A percentile compares a stretch with the other conserved stretches of the same genome.
phyloP scores from a whole-genome alignment of 169 alveolate species.

The Eimeria tenella region DNA sequence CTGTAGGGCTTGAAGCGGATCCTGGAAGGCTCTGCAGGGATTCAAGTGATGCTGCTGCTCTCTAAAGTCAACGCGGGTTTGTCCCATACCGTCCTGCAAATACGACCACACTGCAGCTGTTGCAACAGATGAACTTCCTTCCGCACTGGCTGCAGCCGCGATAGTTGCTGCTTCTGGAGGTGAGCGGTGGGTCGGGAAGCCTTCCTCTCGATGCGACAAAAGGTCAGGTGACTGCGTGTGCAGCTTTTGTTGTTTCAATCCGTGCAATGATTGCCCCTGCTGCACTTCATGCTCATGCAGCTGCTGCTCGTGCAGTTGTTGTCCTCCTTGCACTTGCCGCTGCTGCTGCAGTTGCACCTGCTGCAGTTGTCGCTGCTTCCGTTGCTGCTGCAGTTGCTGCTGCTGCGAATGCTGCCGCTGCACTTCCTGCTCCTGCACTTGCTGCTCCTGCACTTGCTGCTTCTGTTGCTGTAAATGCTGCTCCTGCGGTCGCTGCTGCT shows the following conservation, averaged over 20 bases:
- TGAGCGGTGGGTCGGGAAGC: neutral
- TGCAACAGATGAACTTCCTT: neutral
- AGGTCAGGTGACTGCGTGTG: neutral
- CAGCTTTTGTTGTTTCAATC: neutral
- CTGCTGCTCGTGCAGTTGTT: neutral
- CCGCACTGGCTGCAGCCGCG: slow-evolving; percentile 10
- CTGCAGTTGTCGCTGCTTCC: neutral
- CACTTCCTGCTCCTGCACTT: neutral
- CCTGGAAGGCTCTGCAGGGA: neutral
- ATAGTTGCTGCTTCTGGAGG: neutral
- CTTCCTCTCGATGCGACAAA: neutral
- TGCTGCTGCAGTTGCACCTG: neutral
- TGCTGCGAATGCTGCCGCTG: slow-evolving; percentile 3
- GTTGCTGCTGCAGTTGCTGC: neutral
- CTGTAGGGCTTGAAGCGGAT: neutral
- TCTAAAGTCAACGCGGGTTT: neutral
- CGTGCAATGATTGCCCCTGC: neutral
- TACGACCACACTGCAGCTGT: neutral
- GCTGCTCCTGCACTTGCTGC: neutral
- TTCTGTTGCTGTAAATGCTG: neutral
- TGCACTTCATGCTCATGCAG: neutral
- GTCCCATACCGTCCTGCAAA: neutral
- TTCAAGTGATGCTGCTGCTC: slow-evolving; percentile 23
- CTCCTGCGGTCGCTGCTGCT: neutral
- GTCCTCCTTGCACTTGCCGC: neutral